Base-by-base conservation (phyloP, 2,329 filamentous ascomycete genomes). In the Ilyonectria destructans region DNA sequence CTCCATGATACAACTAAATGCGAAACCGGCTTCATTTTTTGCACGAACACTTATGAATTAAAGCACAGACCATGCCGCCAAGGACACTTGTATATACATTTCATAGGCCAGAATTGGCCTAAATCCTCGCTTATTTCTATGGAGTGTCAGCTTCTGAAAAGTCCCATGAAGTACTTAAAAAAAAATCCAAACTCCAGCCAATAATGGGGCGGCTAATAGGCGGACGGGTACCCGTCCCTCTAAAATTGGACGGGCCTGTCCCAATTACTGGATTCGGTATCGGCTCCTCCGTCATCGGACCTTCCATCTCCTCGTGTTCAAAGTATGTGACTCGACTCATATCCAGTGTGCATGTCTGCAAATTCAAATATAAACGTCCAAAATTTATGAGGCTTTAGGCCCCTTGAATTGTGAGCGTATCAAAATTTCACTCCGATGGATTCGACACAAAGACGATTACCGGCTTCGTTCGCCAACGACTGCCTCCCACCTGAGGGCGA, bases 141-240 rank as follows among this genome's bases (percentile, higher is more conserved):
- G n/a, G n/a, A n/a, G n/a, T n/a, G n/a, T n/a, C n/a, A n/a, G n/a
- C n/a, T n/a, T n/a, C n/a, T n/a, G n/a, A n/a, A n/a, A n/a, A n/a
- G n/a, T n/a, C n/a, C n/a, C n/a, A n/a, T n/a, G n/a, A n/a, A n/a
- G n/a, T n/a, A n/a, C n/a, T n/a, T n/a, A n/a, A n/a, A n/a, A n/a
- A n/a, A n/a, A n/a, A n/a, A n/a, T n/a, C n/a, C n/a, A n/a, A n/a
- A n/a, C n/a, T n/a, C n/a, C n/a, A n/a, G n/a, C n/a, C n/a, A n/a
- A n/a, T n/a, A n/a, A n/a, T n/a, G n/a, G 2, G 48, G 48, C 48
- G 48, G 48, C 4, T 6, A 52, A 52, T 52, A 52, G 48, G 48
- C 48, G 48, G 48, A 52, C 48, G 48, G 48, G 48, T 52, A 52
- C 48, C 48, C 21, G 48, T 49, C 46, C 23, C 19, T 51, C 48